These are phyloP conservation scores for Podila verticillata DNA, from an alignment of 192 early-diverging fungal genomes.

Conservation along the genomic window DNA sequence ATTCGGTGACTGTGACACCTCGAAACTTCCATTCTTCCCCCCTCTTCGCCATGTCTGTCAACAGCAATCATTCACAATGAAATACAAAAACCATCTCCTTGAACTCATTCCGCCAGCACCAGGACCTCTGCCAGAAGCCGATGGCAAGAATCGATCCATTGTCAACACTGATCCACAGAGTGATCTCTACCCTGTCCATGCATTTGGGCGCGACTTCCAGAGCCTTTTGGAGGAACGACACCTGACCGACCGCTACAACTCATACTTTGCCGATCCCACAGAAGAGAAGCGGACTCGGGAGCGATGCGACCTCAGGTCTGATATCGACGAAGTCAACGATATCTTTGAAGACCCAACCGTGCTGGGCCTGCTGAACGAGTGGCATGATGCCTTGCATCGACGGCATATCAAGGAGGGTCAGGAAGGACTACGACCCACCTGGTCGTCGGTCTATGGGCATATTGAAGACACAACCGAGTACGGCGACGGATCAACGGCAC, in stretches of 20 bases:
- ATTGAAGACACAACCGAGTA: constrained; percentile 20
- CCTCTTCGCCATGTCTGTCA: not conserved
- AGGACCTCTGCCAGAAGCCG: not conserved
- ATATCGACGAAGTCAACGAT: constrained; percentile 16
- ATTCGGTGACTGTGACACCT: too few relatives aligned
- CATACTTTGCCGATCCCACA: constrained; percentile 17
- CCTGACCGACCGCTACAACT: constrained; percentile 15
- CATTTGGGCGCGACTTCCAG: constrained; percentile 13
- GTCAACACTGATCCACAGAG: constrained; percentile 21
- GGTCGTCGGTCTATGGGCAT: constrained; percentile 30
- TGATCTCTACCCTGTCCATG: constrained; percentile 10
- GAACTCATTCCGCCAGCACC: not conserved
- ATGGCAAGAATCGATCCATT: constrained; percentile 11
- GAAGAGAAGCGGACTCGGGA: constrained; percentile 7
- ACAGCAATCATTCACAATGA: constrained; percentile 1
- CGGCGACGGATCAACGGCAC: constrained; percentile 24
- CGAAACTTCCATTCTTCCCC: too few relatives aligned
- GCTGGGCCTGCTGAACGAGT: constrained; percentile 29
- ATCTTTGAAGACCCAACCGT: constrained; percentile 35
- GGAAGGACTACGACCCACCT: constrained; percentile 23
- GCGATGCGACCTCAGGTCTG: constrained; percentile 12
- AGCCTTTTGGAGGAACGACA: constrained; percentile 12
- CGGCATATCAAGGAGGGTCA: not conserved
- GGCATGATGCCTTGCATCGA: constrained; percentile 9
- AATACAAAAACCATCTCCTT: not conserved